Conservation (phyloP, 2,329 filamentous ascomycete species). For the Aspergillus jensenii region DNA sequence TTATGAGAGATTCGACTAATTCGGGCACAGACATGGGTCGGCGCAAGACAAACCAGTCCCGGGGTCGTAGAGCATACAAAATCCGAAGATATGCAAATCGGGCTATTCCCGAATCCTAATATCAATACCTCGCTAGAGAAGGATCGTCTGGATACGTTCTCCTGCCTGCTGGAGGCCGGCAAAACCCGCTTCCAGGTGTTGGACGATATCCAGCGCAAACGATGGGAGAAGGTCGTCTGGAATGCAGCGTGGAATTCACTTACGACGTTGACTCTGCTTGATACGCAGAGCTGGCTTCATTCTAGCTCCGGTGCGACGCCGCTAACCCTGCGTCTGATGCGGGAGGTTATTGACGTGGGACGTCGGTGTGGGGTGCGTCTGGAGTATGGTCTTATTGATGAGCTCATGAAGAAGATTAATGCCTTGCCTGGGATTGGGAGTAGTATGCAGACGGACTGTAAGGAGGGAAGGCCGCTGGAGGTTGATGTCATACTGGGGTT, state of each 20-base stretch:
- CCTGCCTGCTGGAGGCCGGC: conserved; percentile 41
- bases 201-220: conserved; percentile 37
- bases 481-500: conserved; percentile 48
- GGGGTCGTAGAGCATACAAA: conserved; percentile 53
- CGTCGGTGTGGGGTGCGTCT: conserved; percentile 38
- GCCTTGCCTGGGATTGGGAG: conserved; percentile 42
- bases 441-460: conserved; percentile 48
- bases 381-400: conserved; percentile 37
- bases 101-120: conserved; percentile 46
- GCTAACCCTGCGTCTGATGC: conserved; percentile 43
- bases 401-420: conserved; percentile 40
- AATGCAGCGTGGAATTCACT: conserved; percentile 43
- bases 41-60: conserved; percentile 51
- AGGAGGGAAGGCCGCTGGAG: conserved; percentile 44
- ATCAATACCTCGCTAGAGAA: conserved; percentile 30
- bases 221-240: conserved; percentile 45
- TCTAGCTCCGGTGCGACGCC: conserved; percentile 40
- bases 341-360: conserved; percentile 44
- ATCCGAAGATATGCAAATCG: conserved; percentile 57
- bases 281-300: conserved; percentile 44
- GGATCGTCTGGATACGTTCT: conserved; percentile 42
- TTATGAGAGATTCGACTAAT: too few species aligned
- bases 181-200: conserved; percentile 40
- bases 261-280: conserved; percentile 43
- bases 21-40: conserved; percentile 50